phyloP scores from a whole-genome alignment of 352 stramenopile species.

The Aphanomyces invadans region DNA sequence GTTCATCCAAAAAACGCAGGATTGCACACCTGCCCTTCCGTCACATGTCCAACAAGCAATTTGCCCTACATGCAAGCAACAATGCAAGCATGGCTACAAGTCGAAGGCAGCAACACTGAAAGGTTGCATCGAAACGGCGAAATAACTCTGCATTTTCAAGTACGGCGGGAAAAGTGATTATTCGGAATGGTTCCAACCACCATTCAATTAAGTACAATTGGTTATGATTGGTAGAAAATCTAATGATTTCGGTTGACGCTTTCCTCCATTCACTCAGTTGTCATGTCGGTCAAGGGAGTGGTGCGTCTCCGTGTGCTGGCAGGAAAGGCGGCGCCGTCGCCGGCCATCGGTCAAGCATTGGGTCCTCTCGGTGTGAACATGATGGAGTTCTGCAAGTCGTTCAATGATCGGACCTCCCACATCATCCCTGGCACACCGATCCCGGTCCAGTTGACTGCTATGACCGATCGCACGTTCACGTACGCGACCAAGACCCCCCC shows the following conservation, averaged over 20 bases:
- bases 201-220: neutral
- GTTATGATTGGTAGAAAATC: neutral
- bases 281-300: constrained; percentile 54
- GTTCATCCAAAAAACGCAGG: too few species aligned
- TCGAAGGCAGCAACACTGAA: too few species aligned
- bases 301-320: constrained; percentile 80
- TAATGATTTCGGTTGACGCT: neutral
- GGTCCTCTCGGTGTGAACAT: constrained; percentile 99
- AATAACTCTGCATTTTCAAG: too few species aligned
- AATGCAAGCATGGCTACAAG: too few species aligned
- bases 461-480: constrained; percentile 92
- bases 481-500: constrained; percentile 95
- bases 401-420: constrained; percentile 94
- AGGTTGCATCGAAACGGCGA: too few species aligned
- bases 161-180: too few species aligned
- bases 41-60: too few species aligned
- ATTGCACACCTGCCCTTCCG: too few species aligned
- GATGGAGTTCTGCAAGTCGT: constrained; percentile 99
- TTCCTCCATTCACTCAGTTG: constrained; percentile 3
- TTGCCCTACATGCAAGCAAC: too few species aligned
- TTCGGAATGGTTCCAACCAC: too few species aligned
- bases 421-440: constrained; percentile 90
- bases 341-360: constrained; percentile 85
- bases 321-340: constrained; percentile 78
- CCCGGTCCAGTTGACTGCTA: constrained; percentile 90